Evolutionary conservation across 164 flowering plant species (phyloP).

Genomic region (Euptelea pleiosperma): DNA sequence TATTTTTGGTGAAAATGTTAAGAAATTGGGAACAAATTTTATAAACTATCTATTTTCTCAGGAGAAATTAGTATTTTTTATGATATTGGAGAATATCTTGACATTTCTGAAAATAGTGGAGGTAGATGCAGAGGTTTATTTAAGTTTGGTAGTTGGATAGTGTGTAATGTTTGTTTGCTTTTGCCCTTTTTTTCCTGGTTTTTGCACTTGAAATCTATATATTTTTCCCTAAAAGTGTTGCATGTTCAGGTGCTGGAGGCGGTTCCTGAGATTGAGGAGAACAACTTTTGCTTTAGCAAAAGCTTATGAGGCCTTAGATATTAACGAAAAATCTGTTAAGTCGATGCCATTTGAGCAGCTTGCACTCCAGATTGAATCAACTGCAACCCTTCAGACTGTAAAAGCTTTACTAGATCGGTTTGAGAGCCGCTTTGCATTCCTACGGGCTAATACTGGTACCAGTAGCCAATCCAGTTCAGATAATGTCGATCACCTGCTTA

Average conservation of each 20-base stretch:
- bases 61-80: too few species aligned
- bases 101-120: too few species aligned
- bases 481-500: slow-evolving; percentile 87
- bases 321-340: slow-evolving; percentile 51
- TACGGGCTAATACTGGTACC: slow-evolving; percentile 24
- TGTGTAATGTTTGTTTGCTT: too few species aligned
- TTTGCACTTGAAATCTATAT: too few species aligned
- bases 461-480: slow-evolving; percentile 24
- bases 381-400: slow-evolving; percentile 55
- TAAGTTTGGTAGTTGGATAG: too few species aligned
- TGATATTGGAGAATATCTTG: too few species aligned
- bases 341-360: slow-evolving; percentile 93
- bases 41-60: too few species aligned
- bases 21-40: too few species aligned
- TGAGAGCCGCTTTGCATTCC: slow-evolving; percentile 56
- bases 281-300: slow-evolving; percentile 70
- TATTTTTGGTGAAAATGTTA: too few species aligned
- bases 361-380: slow-evolving; percentile 71
- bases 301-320: slow-evolving; percentile 51
- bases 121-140: too few species aligned
- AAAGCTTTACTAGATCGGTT: slow-evolving; percentile 80
- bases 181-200: too few species aligned
- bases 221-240: background rate
- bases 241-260: slow-evolving; percentile 83
- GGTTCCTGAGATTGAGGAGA: slow-evolving; percentile 44